phyloP scores from a whole-genome alignment of 345 rosid genomes.

The Leavenworthia alabamica region DNA sequence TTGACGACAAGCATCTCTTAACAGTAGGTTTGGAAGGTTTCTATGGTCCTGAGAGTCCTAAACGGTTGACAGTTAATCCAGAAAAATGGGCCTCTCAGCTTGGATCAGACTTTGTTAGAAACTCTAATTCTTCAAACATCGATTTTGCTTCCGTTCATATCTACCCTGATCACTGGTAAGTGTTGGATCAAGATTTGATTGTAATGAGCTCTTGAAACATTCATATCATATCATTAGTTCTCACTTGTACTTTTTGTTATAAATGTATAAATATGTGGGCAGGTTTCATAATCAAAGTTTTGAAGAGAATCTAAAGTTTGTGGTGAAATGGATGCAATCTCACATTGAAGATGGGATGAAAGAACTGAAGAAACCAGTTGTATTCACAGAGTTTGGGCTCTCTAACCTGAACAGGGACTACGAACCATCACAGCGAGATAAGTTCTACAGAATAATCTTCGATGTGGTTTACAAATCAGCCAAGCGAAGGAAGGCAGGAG shows the following conservation, averaged over 20 bases:
- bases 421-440: slow-evolving; percentile 48
- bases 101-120: slow-evolving; percentile 70
- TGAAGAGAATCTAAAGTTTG: slow-evolving; percentile 52
- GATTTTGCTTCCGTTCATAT: slow-evolving; percentile 81
- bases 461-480: slow-evolving; percentile 56
- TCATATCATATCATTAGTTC: neutral
- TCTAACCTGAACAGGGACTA: slow-evolving; percentile 60
- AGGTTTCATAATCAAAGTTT: slow-evolving; percentile 55
- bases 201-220: neutral
- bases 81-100: slow-evolving; percentile 58
- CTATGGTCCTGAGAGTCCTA: slow-evolving; percentile 66
- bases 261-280: neutral
- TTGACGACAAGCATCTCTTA: slow-evolving; percentile 68
- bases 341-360: slow-evolving; percentile 70
- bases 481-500: slow-evolving; percentile 52
- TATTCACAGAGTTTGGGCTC: slow-evolving; percentile 73
- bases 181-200: neutral
- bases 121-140: slow-evolving; percentile 43
- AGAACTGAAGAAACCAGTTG: slow-evolving; percentile 56
- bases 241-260: neutral
- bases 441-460: slow-evolving; percentile 41
- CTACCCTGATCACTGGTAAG: slow-evolving; percentile 81
- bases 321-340: slow-evolving; percentile 62
- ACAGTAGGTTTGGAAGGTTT: slow-evolving; percentile 87
- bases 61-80: slow-evolving; percentile 64